Percentiles rank a stretch among this genome's conserved stretches.
Evolutionary conservation across 257 asterid genomes (phyloP).

Genomic region (Salvia rosmarinus): DNA sequence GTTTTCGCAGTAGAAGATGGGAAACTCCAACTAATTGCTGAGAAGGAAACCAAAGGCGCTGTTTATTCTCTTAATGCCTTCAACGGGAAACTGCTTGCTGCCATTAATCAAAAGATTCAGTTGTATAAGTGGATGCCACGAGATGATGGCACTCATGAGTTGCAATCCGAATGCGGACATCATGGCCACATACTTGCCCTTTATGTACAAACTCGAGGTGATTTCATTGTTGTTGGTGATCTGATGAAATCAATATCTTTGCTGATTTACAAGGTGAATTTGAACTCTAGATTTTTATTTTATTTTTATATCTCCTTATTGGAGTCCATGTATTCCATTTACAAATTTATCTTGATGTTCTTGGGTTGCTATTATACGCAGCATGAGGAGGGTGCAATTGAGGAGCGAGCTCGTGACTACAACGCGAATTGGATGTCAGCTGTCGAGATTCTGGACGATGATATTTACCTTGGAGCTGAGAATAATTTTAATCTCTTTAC

Average conservation of each 20-base stretch:
- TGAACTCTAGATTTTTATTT: neutral
- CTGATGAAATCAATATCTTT: constrained; percentile 95
- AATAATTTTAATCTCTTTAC: constrained; percentile 85
- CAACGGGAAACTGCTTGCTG: constrained; percentile 95
- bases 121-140: constrained; percentile 95
- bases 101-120: constrained; percentile 95
- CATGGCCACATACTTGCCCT: constrained; percentile 98
- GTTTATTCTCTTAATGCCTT: constrained; percentile 94
- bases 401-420: constrained; percentile 98
- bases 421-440: constrained; percentile 99
- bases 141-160: constrained; percentile 84
- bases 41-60: constrained; percentile 97
- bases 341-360: constrained; percentile 17
- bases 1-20: constrained; percentile 97
- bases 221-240: constrained; percentile 95
- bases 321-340: neutral
- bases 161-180: constrained; percentile 98
- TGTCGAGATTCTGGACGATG: constrained; percentile 96
- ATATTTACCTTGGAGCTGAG: constrained; percentile 90
- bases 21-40: constrained; percentile 87
- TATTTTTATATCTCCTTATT: too few relatives aligned
- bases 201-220: constrained; percentile 96
- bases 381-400: constrained; percentile 99
- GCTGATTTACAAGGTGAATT: constrained; percentile 84
- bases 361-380: constrained; percentile 33